Conservation (phyloP, 768 basidiomycete genomes). For the Sutorius australiensis region DNA sequence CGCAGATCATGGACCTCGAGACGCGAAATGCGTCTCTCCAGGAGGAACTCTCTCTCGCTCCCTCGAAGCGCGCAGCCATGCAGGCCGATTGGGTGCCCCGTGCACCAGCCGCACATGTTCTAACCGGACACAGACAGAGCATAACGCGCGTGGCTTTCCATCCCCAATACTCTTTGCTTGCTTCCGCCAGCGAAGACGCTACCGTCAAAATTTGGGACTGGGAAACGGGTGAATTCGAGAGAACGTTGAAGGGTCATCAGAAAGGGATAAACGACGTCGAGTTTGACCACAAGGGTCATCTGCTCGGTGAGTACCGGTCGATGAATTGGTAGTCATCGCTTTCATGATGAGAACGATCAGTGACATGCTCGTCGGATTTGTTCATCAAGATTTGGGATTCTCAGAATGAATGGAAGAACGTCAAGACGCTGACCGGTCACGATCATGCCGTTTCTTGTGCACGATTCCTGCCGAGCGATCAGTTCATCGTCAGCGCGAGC, state of each 20-base stretch:
- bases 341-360: constrained; percentile 12
- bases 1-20: constrained; percentile 93
- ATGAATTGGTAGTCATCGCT: not conserved
- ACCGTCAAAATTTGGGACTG: constrained; percentile 95
- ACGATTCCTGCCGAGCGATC: constrained; percentile 81
- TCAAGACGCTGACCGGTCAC: constrained; percentile 82
- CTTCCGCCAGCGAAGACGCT: constrained; percentile 84
- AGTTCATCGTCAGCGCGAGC: constrained; percentile 80
- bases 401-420: constrained; percentile 85
- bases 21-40: constrained; percentile 74
- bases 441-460: constrained; percentile 89
- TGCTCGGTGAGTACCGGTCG: constrained; percentile 56
- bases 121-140: constrained; percentile 71
- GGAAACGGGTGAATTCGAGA: constrained; percentile 92
- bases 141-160: constrained; percentile 83
- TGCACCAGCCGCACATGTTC: constrained; percentile 75
- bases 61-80: constrained; percentile 50
- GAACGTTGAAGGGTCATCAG: constrained; percentile 90
- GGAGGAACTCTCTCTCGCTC: constrained; percentile 58
- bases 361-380: constrained; percentile 77
- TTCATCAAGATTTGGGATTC: constrained; percentile 93
- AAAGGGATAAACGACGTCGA: constrained; percentile 84
- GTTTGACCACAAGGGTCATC: constrained; percentile 81
- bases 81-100: constrained; percentile 87
- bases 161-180: constrained; percentile 77